Evolutionary conservation across 805 yeast species (phyloP), one percentile per base, ranked within the genome.

Genomic region (Candida taoyuanica): DNA sequence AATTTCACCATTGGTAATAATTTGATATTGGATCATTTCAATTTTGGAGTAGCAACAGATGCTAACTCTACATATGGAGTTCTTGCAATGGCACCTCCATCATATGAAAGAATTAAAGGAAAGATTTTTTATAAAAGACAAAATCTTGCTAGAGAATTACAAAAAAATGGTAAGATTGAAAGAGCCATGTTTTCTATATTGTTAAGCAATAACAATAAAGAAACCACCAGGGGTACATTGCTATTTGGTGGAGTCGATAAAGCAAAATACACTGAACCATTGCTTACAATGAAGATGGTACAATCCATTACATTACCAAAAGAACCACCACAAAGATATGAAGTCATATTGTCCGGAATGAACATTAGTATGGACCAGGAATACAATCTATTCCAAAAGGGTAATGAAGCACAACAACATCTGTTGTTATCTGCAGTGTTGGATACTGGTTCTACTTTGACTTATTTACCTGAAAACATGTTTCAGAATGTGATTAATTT

Each of bases 31-130:
- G 43, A 63, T 2, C 52, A 56, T 37, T 57, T 69, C 35, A 47
- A 55, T 7, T 55, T 60, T 35, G 67, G 60, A 5, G 50, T 60
- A 13, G 66, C 62, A 7, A 48, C 48, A n/a, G 42, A 41, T 13
- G 52, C 67, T 1, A 61, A 63, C 23, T 35, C 43, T 59, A 83
- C 40, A 72, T 76, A 27, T 75, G 74, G 41, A 58, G 42, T 42
- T 11, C 16, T 42, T 20, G 49, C 41, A 7, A 29, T 70, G 8
- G 68, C 74, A 3, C 39, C 47, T 3, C 54, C 58, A 3, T 28
- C 38, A 4, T 42, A 37, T 19, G 28, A 34, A 0, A 29, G 25
- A 17, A 26, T 25, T 7, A 28, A 35, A 21, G 17, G 34, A 13
- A 40, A 40, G 0, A 39, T 36, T 3, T 18, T 34, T 13, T 13